These are phyloP conservation scores for Diaporthe caulivora DNA, from an alignment of 2,329 filamentous ascomycete species.

Conservation along the genomic window DNA sequence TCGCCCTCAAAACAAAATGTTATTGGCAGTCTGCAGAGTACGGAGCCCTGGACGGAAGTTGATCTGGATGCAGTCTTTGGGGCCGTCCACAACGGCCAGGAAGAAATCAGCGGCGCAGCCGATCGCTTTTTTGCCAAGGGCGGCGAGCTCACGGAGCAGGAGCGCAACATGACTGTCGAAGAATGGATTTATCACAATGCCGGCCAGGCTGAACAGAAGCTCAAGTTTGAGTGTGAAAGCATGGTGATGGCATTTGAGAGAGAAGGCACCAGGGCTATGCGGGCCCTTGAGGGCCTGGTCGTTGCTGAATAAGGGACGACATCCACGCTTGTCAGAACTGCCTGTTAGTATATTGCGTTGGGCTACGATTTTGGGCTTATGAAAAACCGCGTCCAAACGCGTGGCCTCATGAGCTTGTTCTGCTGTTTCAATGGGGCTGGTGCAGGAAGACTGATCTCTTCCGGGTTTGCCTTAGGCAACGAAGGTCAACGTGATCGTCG, in stretches of 20 bases:
- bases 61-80: conserved; percentile 81
- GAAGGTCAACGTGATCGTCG: conserved; percentile 24
- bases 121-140: conserved; percentile 66
- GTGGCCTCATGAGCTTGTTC: not conserved
- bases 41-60: conserved; percentile 76
- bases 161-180: conserved; percentile 92
- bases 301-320: conserved; percentile 51
- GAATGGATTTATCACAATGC: conserved; percentile 92
- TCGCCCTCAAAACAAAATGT: conserved; percentile 53
- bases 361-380: not conserved
- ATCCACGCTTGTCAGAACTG: not conserved
- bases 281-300: conserved; percentile 79
- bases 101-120: conserved; percentile 63
- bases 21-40: conserved; percentile 68
- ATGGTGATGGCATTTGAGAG: conserved; percentile 87
- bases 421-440: not conserved
- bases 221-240: conserved; percentile 85
- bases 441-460: conserved; percentile 4
- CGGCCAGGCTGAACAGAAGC: conserved; percentile 79
- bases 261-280: conserved; percentile 84
- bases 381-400: too few species aligned
- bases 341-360: not conserved
- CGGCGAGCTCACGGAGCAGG: conserved; percentile 75
- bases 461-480: conserved; percentile 1
- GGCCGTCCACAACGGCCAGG: conserved; percentile 54